Percentiles rank a stretch among this genome's conserved stretches.
Evolutionary conservation across 2,329 filamentous ascomycete genomes (phyloP).

Genomic region (Fusarium anthophilum): DNA sequence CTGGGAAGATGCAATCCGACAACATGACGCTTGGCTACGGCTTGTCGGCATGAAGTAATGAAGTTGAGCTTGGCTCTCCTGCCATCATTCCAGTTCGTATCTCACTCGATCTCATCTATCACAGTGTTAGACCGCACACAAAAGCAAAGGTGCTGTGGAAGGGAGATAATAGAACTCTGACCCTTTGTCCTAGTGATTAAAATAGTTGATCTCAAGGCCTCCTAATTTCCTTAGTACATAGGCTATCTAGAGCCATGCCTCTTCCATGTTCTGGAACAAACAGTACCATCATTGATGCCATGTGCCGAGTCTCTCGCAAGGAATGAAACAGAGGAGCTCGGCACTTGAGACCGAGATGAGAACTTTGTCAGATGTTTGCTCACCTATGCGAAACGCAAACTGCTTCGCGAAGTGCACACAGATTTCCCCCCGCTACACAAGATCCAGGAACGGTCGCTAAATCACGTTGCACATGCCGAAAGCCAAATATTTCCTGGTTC

Average conservation of each 20-base stretch:
- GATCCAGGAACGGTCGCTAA: neutral
- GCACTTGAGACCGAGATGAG: slow-evolving; percentile 7
- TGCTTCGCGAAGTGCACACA: neutral
- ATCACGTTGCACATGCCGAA: neutral
- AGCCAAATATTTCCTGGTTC: slow-evolving; percentile 11
- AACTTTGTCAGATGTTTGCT: neutral
- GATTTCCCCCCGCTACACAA: slow-evolving; percentile 7
- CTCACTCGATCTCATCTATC: neutral
- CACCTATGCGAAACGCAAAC: slow-evolving; percentile 24
- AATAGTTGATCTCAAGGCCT: neutral
- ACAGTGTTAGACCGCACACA: neutral
- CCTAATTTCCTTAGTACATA: neutral
- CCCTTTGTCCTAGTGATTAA: neutral
- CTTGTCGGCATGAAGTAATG: neutral
- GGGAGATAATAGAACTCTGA: neutral
- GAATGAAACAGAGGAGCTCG: neutral
- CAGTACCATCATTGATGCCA: neutral
- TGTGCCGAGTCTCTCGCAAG: neutral
- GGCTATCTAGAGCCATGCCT: neutral
- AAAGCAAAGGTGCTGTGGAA: neutral
- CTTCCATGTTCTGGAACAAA: neutral
- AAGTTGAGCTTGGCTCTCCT: neutral
- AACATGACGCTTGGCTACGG: neutral
- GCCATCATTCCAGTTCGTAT: neutral
- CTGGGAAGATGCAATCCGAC: neutral